These are phyloP conservation scores for Quillaja saponaria DNA, from an alignment of 306 rosid genomes.

Conservation along the genomic window DNA sequence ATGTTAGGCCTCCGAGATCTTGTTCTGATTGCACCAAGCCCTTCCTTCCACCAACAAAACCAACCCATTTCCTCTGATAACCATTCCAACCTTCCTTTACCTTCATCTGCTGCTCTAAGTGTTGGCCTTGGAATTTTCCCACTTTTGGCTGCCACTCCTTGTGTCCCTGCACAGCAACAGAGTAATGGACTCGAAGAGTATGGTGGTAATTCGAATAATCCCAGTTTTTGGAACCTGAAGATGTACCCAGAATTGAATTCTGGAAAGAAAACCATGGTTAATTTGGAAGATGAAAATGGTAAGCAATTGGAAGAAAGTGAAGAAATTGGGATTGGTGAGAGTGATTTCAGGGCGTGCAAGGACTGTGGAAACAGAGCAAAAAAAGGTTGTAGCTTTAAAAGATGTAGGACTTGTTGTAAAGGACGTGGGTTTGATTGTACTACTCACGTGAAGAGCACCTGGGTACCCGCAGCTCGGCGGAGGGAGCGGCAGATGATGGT, in stretches of 20 bases:
- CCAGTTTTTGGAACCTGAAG: constrained; percentile 49
- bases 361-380: constrained; percentile 89
- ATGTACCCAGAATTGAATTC: constrained; percentile 46
- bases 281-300: constrained; percentile 13
- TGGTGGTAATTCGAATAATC: not conserved
- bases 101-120: constrained; percentile 66
- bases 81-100: constrained; percentile 40
- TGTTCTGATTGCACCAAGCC: constrained; percentile 60
- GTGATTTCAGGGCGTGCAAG: constrained; percentile 50
- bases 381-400: constrained; percentile 60
- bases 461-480: constrained; percentile 63
- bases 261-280: constrained; percentile 29
- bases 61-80: constrained; percentile 61
- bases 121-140: constrained; percentile 84
- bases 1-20: constrained; percentile 87
- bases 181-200: constrained; percentile 26
- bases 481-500: constrained; percentile 48
- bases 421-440: constrained; percentile 66
- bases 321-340: constrained; percentile 32
- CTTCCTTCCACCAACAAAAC: constrained; percentile 50
- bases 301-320: constrained; percentile 28
- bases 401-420: constrained; percentile 87
- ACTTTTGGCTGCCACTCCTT: constrained; percentile 63
- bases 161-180: constrained; percentile 34
- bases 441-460: constrained; percentile 87